Evolutionary conservation across 106 monocot genomes (phyloP).

Genomic region (Acorus calamus): DNA sequence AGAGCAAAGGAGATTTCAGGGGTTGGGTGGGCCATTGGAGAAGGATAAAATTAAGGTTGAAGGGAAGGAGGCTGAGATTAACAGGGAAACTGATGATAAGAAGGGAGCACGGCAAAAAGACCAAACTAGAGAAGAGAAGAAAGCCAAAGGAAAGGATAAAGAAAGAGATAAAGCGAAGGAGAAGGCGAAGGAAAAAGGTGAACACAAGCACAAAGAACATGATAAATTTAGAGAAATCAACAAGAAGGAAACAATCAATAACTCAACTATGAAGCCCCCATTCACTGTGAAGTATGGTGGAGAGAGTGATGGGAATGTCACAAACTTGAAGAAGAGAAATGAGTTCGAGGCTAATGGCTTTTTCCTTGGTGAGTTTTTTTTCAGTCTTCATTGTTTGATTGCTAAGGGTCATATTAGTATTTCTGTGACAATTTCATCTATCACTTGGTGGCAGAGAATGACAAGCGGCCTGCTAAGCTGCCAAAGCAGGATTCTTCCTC

Average conservation of each 20-base stretch:
- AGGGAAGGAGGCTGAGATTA: constrained; percentile 18
- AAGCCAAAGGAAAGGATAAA: constrained; percentile 21
- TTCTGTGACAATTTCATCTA: no score
- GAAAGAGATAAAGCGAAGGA: constrained; percentile 29
- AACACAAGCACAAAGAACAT: constrained; percentile 4
- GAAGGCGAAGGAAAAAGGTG: constrained; percentile 21
- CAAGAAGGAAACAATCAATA: not conserved
- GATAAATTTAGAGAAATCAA: not conserved
- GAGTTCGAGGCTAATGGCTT: not conserved
- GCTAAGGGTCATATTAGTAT: not conserved
- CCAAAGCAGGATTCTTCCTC: no score
- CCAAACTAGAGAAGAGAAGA: constrained; percentile 14
- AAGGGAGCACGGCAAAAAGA: constrained; percentile 16
- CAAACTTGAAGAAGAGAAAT: constrained; percentile 4
- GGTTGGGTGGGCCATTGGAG: not conserved
- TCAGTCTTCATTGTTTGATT: not conserved
- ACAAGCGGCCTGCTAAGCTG: no score
- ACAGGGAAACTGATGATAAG: constrained; percentile 4
- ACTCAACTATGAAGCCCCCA: not conserved
- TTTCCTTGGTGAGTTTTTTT: constrained; percentile 6
- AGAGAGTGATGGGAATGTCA: not conserved
- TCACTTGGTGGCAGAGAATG: no score
- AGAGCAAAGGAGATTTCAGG: constrained; percentile 1
- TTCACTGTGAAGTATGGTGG: not conserved
- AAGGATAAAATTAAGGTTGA: constrained; percentile 14